phyloP scores from a whole-genome alignment of 73 alveolate species.

The Uronychia setigera region DNA sequence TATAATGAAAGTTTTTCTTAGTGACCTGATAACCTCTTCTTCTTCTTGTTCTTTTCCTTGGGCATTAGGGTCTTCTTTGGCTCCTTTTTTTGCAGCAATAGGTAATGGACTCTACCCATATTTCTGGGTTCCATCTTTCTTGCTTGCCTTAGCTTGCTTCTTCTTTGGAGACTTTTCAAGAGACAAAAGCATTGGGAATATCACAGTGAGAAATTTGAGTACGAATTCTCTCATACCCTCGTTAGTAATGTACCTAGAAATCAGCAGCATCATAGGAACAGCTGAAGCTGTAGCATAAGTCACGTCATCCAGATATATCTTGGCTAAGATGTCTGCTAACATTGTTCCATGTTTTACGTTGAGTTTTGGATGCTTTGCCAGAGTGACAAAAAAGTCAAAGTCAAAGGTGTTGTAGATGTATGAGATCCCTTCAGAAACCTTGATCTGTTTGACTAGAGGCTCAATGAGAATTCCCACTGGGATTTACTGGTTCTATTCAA shows the following conservation, averaged over 20 bases:
- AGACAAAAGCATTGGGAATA: slow-evolving; percentile 71
- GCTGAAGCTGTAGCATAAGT: slow-evolving; percentile 72
- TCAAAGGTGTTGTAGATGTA: slow-evolving; percentile 92
- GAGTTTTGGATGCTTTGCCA: slow-evolving; percentile 94
- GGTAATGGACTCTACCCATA: not conserved
- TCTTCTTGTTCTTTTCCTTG: slow-evolving; percentile 37
- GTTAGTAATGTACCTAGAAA: slow-evolving; percentile 67
- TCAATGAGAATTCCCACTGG: slow-evolving; percentile 74
- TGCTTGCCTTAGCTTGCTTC: slow-evolving; percentile 17
- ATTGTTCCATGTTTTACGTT: slow-evolving; percentile 89
- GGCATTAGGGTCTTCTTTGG: slow-evolving; percentile 29
- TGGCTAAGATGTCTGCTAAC: slow-evolving; percentile 90
- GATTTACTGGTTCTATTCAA: slow-evolving; percentile 54
- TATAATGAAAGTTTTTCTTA: slow-evolving; percentile 59
- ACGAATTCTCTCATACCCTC: slow-evolving; percentile 76
- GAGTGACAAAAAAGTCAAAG: slow-evolving; percentile 87
- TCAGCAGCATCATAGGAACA: slow-evolving; percentile 70
- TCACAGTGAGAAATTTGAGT: slow-evolving; percentile 72
- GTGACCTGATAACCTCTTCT: slow-evolving; percentile 42
- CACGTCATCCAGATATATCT: slow-evolving; percentile 83
- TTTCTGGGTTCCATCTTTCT: not conserved
- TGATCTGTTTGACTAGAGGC: slow-evolving; percentile 59
- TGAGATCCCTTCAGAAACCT: slow-evolving; percentile 80
- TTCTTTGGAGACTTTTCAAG: slow-evolving; percentile 48
- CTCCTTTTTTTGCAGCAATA: slow-evolving; percentile 1